Evolutionary conservation across 2,329 filamentous ascomycete genomes (phyloP).

Genomic region (Aspergillus puulaauensis): DNA sequence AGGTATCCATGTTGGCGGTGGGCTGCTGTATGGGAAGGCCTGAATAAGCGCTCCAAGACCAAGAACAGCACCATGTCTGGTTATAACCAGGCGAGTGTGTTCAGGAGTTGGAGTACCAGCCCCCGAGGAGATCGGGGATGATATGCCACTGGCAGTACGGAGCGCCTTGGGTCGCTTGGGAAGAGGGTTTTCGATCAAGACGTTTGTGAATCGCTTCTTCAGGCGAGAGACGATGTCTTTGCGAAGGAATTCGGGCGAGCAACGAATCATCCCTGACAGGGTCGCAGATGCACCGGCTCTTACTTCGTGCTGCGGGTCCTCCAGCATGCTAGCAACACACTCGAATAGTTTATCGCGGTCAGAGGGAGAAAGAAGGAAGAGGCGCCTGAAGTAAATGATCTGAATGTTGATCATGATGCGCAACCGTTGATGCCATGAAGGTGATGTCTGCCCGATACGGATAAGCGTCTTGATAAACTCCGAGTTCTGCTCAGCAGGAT

Average conservation of each 20-base stretch:
- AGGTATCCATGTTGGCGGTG: slow-evolving; percentile 90
- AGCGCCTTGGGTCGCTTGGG: slow-evolving; percentile 61
- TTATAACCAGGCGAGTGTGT: slow-evolving; percentile 72
- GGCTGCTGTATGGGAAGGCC: slow-evolving; percentile 93
- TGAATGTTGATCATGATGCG: slow-evolving; percentile 97
- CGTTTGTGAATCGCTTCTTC: slow-evolving; percentile 73
- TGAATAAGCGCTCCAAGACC: slow-evolving; percentile 88
- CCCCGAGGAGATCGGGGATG: slow-evolving; percentile 45
- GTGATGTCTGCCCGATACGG: slow-evolving; percentile 77
- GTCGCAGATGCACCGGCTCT: slow-evolving; percentile 90
- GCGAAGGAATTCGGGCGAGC: slow-evolving; percentile 79
- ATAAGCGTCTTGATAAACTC: slow-evolving; percentile 84
- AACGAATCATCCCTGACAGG: slow-evolving; percentile 95
- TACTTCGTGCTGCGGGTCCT: slow-evolving; percentile 89
- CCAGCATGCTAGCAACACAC: slow-evolving; percentile 93
- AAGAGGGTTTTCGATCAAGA: slow-evolving; percentile 80
- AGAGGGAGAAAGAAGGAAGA: slow-evolving; percentile 76
- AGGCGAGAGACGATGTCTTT: slow-evolving; percentile 73
- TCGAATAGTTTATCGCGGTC: slow-evolving; percentile 82
- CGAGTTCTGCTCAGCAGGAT: slow-evolving; percentile 79
- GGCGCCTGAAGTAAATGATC: slow-evolving; percentile 93
- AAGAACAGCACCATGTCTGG: slow-evolving; percentile 84
- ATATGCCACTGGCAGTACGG: slow-evolving; percentile 31
- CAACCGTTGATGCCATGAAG: slow-evolving; percentile 93
- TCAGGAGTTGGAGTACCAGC: slow-evolving; percentile 51